Conservation (phyloP, 305 asterid species). For the Plantago rigida region DNA sequence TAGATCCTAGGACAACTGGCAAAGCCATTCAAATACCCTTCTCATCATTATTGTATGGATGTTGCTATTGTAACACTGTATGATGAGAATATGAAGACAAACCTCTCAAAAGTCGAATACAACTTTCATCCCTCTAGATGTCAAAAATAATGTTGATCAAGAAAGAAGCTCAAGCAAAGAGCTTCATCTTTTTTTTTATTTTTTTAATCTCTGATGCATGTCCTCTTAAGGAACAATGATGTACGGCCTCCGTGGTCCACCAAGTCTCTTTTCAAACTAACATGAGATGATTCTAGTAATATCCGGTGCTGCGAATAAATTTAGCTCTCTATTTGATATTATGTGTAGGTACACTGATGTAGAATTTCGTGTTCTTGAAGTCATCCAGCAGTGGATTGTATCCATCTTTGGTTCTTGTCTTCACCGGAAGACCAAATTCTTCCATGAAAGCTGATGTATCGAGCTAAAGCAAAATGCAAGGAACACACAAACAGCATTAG, state of each 20-base stretch:
- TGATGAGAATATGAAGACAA: too few relatives aligned
- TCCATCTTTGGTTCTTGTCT: conserved; percentile 88
- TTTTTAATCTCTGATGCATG: too few relatives aligned
- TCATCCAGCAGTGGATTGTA: conserved; percentile 96
- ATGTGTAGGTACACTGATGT: conserved; percentile 88
- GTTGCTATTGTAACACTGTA: too few relatives aligned
- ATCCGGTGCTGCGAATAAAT: not conserved
- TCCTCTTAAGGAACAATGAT: too few relatives aligned
- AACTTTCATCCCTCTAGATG: too few relatives aligned
- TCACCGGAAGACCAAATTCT: conserved; percentile 85
- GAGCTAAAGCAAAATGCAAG: conserved; percentile 39
- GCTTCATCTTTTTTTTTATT: not conserved
- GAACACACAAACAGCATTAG: conserved; percentile 4
- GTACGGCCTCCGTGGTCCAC: too few relatives aligned
- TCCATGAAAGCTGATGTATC: conserved; percentile 90
- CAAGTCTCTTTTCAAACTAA: not conserved
- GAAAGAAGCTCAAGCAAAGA: conserved; percentile 17
- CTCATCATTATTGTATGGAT: too few relatives aligned
- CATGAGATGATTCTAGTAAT: not conserved
- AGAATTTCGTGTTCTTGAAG: conserved; percentile 87
- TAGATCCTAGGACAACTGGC: too few relatives aligned
- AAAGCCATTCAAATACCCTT: too few relatives aligned
- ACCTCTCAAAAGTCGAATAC: too few relatives aligned
- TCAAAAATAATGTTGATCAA: too few relatives aligned
- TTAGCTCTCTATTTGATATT: conserved; percentile 47